phyloP scores from a whole-genome alignment of 2,329 filamentous ascomycete genomes.

The Claviceps sp. region DNA sequence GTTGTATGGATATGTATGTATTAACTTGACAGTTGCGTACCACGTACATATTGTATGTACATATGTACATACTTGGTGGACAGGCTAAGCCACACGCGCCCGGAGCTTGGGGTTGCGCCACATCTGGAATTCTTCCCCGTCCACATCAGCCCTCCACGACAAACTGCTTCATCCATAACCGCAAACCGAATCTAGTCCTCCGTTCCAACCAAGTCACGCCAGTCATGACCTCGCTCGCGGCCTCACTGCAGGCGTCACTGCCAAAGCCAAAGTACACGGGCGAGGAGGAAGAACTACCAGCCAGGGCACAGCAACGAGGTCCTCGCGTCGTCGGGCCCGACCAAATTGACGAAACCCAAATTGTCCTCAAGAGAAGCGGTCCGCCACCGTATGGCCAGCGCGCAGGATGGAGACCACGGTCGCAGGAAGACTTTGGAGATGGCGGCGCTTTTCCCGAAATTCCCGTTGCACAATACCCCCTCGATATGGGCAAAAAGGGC shows the following conservation, averaged over 20 bases:
- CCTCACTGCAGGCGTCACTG: constrained; percentile 64
- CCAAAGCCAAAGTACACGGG: constrained; percentile 86
- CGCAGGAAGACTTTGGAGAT: constrained; percentile 85
- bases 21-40: too few relatives aligned
- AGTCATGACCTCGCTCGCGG: constrained; percentile 51
- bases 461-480: constrained; percentile 83
- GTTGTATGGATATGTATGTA: too few relatives aligned
- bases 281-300: constrained; percentile 69
- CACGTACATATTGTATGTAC: too few relatives aligned
- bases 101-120: constrained; percentile 7
- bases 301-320: constrained; percentile 60
- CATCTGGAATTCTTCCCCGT: constrained; percentile 21
- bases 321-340: constrained; percentile 69
- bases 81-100: constrained; percentile 15
- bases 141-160: constrained; percentile 1
- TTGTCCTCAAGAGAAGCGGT: constrained; percentile 70
- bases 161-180: constrained; percentile 6
- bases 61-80: background rate
- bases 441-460: constrained; percentile 94
- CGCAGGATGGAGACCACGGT: constrained; percentile 78
- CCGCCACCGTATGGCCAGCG: constrained; percentile 83
- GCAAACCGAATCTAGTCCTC: constrained; percentile 10
- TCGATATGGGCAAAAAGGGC: constrained; percentile 83
- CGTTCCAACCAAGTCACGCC: constrained; percentile 2
- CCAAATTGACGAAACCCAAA: constrained; percentile 72